Conservation (phyloP, 805 yeast species). For the Lachancea waltii region DNA sequence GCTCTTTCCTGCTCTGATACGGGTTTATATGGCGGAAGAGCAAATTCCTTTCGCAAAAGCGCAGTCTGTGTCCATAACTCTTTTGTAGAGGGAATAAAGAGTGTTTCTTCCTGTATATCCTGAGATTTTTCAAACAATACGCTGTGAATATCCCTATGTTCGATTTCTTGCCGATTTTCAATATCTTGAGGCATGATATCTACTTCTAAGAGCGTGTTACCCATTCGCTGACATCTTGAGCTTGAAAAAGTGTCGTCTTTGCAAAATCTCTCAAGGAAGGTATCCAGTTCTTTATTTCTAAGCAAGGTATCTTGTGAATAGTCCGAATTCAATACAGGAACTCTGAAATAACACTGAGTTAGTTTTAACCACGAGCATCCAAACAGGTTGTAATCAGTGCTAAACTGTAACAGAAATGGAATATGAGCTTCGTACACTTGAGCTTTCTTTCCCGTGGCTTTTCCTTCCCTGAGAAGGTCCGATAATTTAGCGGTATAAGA, state of each 20-base stretch:
- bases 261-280: constrained; percentile 28
- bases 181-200: constrained; percentile 63
- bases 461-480: constrained; percentile 42
- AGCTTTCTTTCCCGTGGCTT: constrained; percentile 32
- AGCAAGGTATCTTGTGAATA: constrained; percentile 26
- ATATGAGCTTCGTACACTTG: constrained; percentile 77
- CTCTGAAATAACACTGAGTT: constrained; percentile 44
- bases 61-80: constrained; percentile 55
- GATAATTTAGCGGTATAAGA: constrained; percentile 48
- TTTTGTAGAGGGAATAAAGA: constrained; percentile 40
- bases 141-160: constrained; percentile 44
- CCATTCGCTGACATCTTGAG: constrained; percentile 42
- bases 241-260: constrained; percentile 16
- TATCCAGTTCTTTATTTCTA: constrained; percentile 30
- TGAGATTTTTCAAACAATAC: constrained; percentile 36
- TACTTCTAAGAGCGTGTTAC: constrained; percentile 60
- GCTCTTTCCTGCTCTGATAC: constrained; percentile 26
- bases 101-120: constrained; percentile 13
- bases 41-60: constrained; percentile 41
- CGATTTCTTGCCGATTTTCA: constrained; percentile 43
- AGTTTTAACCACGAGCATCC: constrained; percentile 76
- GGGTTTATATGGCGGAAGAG: constrained; percentile 30
- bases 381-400: constrained; percentile 74
- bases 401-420: constrained; percentile 68
- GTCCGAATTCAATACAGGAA: constrained; percentile 41